Evolutionary conservation across 768 basidiomycete genomes (phyloP), one percentile per base, ranked within the genome.

Genomic region (Mrakia hoshinonis): DNA sequence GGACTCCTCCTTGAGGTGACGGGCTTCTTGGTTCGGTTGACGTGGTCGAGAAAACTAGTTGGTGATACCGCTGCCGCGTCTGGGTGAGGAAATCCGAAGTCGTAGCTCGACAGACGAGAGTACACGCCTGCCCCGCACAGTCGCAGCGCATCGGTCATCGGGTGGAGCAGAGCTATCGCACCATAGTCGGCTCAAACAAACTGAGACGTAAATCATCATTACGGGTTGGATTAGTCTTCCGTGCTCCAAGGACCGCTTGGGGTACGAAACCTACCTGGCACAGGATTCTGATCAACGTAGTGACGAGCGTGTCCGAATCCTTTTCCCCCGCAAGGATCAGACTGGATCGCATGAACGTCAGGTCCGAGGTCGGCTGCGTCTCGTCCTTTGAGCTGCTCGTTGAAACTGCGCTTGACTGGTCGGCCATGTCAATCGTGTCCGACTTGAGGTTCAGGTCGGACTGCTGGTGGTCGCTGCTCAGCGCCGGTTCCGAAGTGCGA

Each of bases 101-200:
- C 54, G 26, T 4, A 55, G 24, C n/a, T 29, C 10, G 11, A 11
- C n/a, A 55, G 26, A 15, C n/a, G 29, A 29, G 54, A n/a, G 54
- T 55, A 55, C 10, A 24, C 4, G 24, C 54, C 54, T 24, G 54
- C 54, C 12, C 54, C 54, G 11, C 54, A 4, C 11, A 55, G 54
- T 4, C 54, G 54, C n/a, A 64, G 63, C 38, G 26, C 22, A 12
- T 43, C 24, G 5, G 39, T 36, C 4, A 7, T 15, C 24, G 29
- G 24, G 63, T 64, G 38, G 22, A 46, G 39, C 9, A 64, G 63
- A 13, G 63, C 63, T 24, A 64, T 13, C n/a, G 63, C 63, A 2
- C 63, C 36, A n/a, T 36, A 64, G 47, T 64, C 63, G 39, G 43
- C 63, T 47, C 63, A 38, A 6, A 64, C 63, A 29, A 64, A 64